phyloP scores from a whole-genome alignment of 352 stramenopile species.

The Phytophthora foliorum region DNA sequence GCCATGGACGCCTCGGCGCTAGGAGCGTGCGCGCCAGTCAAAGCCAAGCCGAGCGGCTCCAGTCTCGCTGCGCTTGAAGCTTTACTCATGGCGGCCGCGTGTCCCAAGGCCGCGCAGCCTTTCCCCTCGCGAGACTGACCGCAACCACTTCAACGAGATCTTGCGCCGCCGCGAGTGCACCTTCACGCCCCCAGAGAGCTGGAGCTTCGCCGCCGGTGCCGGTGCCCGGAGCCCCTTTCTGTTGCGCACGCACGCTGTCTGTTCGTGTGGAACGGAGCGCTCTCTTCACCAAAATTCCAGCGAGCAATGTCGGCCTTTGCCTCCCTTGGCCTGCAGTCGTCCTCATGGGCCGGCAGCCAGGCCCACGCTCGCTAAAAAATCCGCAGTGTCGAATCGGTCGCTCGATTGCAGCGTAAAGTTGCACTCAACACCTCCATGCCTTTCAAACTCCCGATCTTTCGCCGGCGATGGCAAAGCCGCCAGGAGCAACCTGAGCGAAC shows the following conservation, averaged over 20 bases:
- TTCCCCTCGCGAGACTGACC: conserved; percentile 29
- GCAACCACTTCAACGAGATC: conserved; percentile 34
- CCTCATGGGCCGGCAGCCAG: conserved; percentile 26
- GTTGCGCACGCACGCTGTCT: conserved; percentile 27
- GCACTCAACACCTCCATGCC: conserved; percentile 9
- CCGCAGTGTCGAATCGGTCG: conserved; percentile 46
- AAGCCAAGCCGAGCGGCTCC: conserved; percentile 19
- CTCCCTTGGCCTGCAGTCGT: too few relatives aligned
- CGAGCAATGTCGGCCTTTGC: background rate
- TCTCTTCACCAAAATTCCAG: conserved; percentile 40
- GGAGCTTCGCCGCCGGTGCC: background rate
- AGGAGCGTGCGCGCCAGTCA: background rate
- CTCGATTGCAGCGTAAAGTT: conserved; percentile 32
- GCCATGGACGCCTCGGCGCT: conserved; percentile 6
- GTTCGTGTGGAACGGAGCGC: conserved; percentile 27
- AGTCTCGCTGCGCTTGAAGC: conserved; percentile 2
- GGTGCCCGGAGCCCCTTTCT: conserved; percentile 32
- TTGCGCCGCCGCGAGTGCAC: background rate
- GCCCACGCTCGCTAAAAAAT: conserved; percentile 27
- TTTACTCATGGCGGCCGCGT: conserved; percentile 14
- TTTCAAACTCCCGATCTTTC: conserved; percentile 2
- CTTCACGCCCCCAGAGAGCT: background rate
- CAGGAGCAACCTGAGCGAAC: conserved; percentile 6
- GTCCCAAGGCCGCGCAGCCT: conserved; percentile 19
- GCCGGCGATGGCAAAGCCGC: conserved; percentile 10